Evolutionary conservation across 1,284 basidiomycete species (phyloP), one percentile per base, ranked within the genome.

Genomic region (Chiua sp.): DNA sequence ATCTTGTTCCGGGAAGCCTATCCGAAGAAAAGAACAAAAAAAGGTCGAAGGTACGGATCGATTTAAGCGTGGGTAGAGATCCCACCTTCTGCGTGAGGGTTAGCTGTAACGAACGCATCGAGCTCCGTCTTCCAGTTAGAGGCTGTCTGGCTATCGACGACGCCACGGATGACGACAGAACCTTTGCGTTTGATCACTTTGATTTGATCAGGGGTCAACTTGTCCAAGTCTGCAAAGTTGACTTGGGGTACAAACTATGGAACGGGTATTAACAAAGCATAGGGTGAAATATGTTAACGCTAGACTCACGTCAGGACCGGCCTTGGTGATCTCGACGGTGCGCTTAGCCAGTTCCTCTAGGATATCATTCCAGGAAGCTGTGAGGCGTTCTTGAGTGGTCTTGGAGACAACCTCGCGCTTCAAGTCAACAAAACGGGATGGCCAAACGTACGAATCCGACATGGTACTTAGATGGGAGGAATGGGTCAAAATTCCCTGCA

Each of bases 91-190:
- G 79, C 79, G 47, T 79, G 77, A 1, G 86, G 84, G 70, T 90
- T 90, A 2, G 71, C 75, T 53, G 79, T 79, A 32, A 88, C 75
- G 61, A 87, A 90, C 32, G 85, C 79, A 46, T 82, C 77, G 53
- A 91, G 69, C 8, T 79, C 78, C 4, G 77, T 70, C 68, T 84
- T 87, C 87, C 88, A 91, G 20, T 67, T 72, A 20, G 77, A 63
- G 0, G 86, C 88, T 51, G 86, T 81, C 10, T 72, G 72, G 56
- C 83, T 79, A 47, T 85, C 80, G 2, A 91, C 86, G 3, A 90
- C 81, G 63, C 85, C 81, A 47, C 75, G 80, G 57, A 91, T 86
- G n/a, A 91, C 80, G 28, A 90, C 79, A 32, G 80, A 81, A 11
- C 88, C 88, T 59, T 79, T 79, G 50, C 81, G 75, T 64, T 79